Conservation (phyloP, 2,329 filamentous ascomycete species). For the Arthrobotrys iridis region DNA sequence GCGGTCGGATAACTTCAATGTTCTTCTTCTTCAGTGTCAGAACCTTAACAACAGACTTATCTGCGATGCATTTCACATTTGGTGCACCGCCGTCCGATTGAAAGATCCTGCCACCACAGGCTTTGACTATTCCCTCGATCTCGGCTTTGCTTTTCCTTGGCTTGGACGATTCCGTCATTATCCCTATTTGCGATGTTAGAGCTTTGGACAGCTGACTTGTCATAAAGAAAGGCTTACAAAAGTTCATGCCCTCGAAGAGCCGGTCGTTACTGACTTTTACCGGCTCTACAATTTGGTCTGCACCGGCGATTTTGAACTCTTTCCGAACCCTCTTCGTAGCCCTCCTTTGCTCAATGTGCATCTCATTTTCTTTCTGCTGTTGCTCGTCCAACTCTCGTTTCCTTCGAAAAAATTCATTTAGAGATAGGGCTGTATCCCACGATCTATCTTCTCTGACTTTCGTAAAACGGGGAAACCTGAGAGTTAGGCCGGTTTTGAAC, state of each 20-base stretch:
- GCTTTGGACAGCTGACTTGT: background rate
- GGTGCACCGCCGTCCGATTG: conserved; percentile 74
- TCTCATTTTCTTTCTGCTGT: conserved; percentile 74
- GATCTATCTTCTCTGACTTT: conserved; percentile 80
- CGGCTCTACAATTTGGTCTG: conserved; percentile 62
- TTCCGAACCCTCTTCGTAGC: conserved; percentile 72
- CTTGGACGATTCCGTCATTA: conserved; percentile 78
- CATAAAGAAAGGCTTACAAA: conserved; percentile 55
- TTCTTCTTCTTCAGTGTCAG: conserved; percentile 77
- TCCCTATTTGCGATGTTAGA: conserved; percentile 61
- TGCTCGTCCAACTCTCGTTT: conserved; percentile 74
- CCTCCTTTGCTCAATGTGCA: conserved; percentile 77
- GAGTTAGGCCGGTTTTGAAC: conserved; percentile 78
- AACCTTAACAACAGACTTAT: conserved; percentile 80
- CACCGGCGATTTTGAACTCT: conserved; percentile 77
- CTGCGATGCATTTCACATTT: conserved; percentile 77
- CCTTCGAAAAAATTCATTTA: conserved; percentile 78
- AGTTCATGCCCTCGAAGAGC: conserved; percentile 55
- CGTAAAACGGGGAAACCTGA: conserved; percentile 92
- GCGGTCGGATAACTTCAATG: conserved; percentile 77
- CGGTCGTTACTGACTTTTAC: conserved; percentile 63
- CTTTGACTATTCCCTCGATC: conserved; percentile 82
- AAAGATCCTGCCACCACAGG: conserved; percentile 80
- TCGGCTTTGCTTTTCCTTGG: conserved; percentile 81
- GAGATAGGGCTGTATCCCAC: conserved; percentile 82